Conservation (phyloP, 768 basidiomycete species). For the Psilocybe cubensis region DNA sequence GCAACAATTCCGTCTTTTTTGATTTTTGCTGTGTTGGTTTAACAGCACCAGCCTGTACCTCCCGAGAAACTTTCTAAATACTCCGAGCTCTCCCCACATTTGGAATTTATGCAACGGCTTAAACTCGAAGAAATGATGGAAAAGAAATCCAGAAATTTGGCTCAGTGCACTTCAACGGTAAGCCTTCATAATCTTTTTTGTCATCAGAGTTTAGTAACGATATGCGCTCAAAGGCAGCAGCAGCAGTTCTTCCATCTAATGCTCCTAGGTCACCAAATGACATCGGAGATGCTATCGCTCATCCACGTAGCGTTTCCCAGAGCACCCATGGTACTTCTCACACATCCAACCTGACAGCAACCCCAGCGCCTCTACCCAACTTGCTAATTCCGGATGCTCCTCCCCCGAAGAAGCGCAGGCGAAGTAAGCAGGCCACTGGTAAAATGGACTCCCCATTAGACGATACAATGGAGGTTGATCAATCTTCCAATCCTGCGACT, state of each 20-base stretch:
- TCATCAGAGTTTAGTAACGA: neutral
- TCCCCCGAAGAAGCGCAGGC: constrained; percentile 7
- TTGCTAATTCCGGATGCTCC: no score
- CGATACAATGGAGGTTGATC: neutral
- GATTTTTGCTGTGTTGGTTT: neutral
- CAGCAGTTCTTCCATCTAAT: no score
- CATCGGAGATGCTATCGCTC: no score
- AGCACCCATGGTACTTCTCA: neutral
- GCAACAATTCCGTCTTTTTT: neutral
- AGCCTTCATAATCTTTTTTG: neutral
- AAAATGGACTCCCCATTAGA: neutral
- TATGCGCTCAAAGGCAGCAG: no score
- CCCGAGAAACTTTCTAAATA: constrained; percentile 26
- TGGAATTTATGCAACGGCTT: constrained; percentile 21
- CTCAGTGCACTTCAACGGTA: neutral
- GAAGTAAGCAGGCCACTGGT: neutral
- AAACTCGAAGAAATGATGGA: constrained; percentile 9
- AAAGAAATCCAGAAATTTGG: neutral
- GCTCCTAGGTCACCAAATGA: no score
- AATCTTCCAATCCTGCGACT: neutral
- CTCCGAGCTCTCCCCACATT: constrained; percentile 28
- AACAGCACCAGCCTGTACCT: constrained; percentile 23
- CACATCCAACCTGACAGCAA: neutral
- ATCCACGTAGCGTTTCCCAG: neutral
- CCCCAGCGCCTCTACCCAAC: no score